Evolutionary conservation across 208 protist genomes (phyloP).

Genomic region (Trypanosoma scelopori): DNA sequence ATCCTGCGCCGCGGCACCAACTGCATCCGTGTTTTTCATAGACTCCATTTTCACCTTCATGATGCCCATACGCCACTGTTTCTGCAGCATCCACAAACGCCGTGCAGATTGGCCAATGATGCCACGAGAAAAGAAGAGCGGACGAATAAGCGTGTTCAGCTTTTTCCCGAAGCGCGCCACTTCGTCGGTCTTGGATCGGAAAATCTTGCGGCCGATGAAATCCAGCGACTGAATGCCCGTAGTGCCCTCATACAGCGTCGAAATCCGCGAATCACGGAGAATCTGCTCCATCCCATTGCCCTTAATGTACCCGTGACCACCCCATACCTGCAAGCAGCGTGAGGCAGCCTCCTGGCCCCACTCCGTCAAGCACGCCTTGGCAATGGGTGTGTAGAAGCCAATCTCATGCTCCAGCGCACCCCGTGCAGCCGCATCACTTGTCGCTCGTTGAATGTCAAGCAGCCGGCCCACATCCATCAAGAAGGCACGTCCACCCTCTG

Average conservation of each 20-base stretch:
- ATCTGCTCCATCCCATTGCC: constrained; percentile 86
- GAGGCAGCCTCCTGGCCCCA: constrained; percentile 69
- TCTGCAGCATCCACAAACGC: constrained; percentile 59
- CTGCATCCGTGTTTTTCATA: constrained; percentile 43
- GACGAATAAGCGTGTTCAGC: constrained; percentile 35
- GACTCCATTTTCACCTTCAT: constrained; percentile 47
- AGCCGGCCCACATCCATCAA: constrained; percentile 68
- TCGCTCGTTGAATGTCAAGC: constrained; percentile 48
- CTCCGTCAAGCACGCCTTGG: constrained; percentile 83
- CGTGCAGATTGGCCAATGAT: constrained; percentile 37
- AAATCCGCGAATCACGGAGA: constrained; percentile 70
- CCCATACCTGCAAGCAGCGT: constrained; percentile 68
- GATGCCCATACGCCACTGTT: constrained; percentile 62
- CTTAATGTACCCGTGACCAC: constrained; percentile 81
- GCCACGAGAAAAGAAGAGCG: constrained; percentile 41
- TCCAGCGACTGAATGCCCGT: constrained; percentile 86
- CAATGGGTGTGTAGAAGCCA: constrained; percentile 86
- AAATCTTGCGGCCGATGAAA: constrained; percentile 84
- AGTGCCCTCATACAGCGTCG: constrained; percentile 81
- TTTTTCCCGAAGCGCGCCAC: constrained; percentile 40
- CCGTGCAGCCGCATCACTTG: constrained; percentile 25
- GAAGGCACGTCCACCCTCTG: constrained; percentile 83
- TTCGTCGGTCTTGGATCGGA: constrained; percentile 55
- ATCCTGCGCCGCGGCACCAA: constrained; percentile 59
- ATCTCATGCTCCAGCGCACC: constrained; percentile 64